Evolutionary conservation across 108 stramenopile species (phyloP).

Genomic region (Pseudonitzschia multiseries): DNA sequence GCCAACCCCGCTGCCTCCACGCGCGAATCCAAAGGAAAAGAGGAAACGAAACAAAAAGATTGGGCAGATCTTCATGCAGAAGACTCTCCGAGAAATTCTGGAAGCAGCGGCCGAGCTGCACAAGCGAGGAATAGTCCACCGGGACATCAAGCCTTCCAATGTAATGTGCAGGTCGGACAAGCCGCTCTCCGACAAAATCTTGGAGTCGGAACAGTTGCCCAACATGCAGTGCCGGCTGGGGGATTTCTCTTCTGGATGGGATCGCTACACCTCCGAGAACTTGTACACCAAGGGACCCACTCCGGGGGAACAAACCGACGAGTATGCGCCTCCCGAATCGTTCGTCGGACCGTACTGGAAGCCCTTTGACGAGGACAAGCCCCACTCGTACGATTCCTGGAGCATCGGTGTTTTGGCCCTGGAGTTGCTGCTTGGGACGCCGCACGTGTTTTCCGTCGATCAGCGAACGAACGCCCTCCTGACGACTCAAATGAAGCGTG

Average conservation of each 20-base stretch:
- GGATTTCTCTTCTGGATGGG: slow-evolving; percentile 78
- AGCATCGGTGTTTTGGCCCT: slow-evolving; percentile 83
- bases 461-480: slow-evolving; percentile 87
- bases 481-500: slow-evolving; percentile 64
- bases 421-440: slow-evolving; percentile 91
- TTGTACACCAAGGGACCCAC: slow-evolving; percentile 73
- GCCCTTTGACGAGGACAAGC: slow-evolving; percentile 53
- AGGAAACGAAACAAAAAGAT: slow-evolving; percentile 5
- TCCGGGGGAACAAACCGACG: slow-evolving; percentile 68
- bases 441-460: slow-evolving; percentile 92
- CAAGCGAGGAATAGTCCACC: slow-evolving; percentile 69
- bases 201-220: slow-evolving; percentile 18
- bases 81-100: slow-evolving; percentile 61
- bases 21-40: neutral
- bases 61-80: slow-evolving; percentile 44
- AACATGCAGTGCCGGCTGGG: slow-evolving; percentile 58
- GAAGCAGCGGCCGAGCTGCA: slow-evolving; percentile 65
- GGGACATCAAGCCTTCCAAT: slow-evolving; percentile 83
- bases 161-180: slow-evolving; percentile 62
- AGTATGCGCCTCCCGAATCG: slow-evolving; percentile 83
- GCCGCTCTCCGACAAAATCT: slow-evolving; percentile 20
- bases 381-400: slow-evolving; percentile 83
- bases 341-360: slow-evolving; percentile 53
- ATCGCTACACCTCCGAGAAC: slow-evolving; percentile 55
- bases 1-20: neutral